These are phyloP conservation scores for baker's yeast (Saccharomyces cerevisiae) DNA, from an alignment of 805 yeast species.

Conservation along the genomic window DNA sequence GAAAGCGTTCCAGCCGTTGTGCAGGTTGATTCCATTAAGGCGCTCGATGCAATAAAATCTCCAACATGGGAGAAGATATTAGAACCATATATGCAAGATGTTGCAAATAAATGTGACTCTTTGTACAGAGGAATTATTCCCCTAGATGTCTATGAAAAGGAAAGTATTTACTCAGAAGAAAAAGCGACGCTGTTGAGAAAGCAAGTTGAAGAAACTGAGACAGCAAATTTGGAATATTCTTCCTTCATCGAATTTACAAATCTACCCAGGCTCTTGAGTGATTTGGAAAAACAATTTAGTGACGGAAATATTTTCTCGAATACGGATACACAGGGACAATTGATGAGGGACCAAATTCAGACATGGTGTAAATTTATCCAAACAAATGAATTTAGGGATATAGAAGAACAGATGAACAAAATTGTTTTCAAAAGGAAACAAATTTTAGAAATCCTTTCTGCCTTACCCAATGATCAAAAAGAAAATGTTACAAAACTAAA, in stretches of 20 bases:
- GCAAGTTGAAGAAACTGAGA: constrained; percentile 65
- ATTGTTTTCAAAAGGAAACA: constrained; percentile 29
- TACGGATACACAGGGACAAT: constrained; percentile 17
- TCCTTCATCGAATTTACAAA: constrained; percentile 77
- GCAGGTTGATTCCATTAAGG: constrained; percentile 27
- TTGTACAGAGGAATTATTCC: constrained; percentile 79
- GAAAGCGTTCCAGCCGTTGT: constrained; percentile 56
- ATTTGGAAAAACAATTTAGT: constrained; percentile 35
- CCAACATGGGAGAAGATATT: constrained; percentile 61
- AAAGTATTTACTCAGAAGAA: constrained; percentile 83
- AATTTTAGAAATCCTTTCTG: constrained; percentile 28
- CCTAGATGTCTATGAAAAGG: constrained; percentile 74
- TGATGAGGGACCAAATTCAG: constrained; percentile 26
- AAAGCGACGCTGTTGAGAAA: constrained; percentile 67
- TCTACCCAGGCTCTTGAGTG: constrained; percentile 58
- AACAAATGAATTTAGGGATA: constrained; percentile 23
- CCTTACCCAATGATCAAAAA: constrained; percentile 37
- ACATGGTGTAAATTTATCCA: constrained; percentile 24
- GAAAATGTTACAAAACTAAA: constrained; percentile 52
- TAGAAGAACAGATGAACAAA: constrained; percentile 30
- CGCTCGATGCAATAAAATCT: constrained; percentile 58
- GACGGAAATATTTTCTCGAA: constrained; percentile 25
- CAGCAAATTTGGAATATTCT: constrained; percentile 68
- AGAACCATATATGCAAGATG: constrained; percentile 31
- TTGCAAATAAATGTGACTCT: constrained; percentile 35